Percentiles rank a stretch among this genome's conserved stretches.
Conservation (phyloP, 805 yeast genomes). For the Metschnikowia lochheadii region DNA sequence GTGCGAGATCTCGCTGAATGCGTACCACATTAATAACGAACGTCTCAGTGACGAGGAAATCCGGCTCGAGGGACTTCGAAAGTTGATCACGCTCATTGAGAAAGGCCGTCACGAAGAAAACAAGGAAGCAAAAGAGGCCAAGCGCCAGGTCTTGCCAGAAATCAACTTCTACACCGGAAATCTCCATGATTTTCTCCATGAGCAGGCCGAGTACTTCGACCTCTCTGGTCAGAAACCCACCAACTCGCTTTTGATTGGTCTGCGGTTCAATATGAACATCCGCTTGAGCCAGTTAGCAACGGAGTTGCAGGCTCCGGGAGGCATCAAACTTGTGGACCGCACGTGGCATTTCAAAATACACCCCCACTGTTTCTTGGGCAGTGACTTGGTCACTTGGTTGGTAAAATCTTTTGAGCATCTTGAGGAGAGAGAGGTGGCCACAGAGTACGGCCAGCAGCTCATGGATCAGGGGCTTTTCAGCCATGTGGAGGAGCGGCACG, state of each 20-base stretch:
- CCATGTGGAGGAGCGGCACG: conserved; percentile 83
- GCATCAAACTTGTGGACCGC: conserved; percentile 65
- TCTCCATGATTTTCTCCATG: conserved; percentile 57
- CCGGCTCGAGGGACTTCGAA: conserved; percentile 85
- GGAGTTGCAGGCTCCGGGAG: conserved; percentile 64
- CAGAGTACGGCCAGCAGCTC: conserved; percentile 68
- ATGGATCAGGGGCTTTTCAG: conserved; percentile 68
- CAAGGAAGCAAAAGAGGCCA: conserved; percentile 22
- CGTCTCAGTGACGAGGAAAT: conserved; percentile 76
- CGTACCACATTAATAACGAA: conserved; percentile 51
- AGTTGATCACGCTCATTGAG: conserved; percentile 59
- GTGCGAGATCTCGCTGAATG: conserved; percentile 58
- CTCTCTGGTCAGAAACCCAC: conserved; percentile 32
- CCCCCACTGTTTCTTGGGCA: conserved; percentile 75
- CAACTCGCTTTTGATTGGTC: conserved; percentile 27
- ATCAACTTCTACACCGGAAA: conserved; percentile 86
- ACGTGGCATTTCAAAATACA: conserved; percentile 88
- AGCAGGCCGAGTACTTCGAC: conserved; percentile 42
- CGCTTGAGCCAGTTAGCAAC: conserved; percentile 52
- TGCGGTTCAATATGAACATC: conserved; percentile 46
- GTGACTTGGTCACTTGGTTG: conserved; percentile 83
- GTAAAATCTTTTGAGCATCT: conserved; percentile 75
- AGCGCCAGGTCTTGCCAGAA: conserved; percentile 56
- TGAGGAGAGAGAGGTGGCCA: conserved; percentile 78
- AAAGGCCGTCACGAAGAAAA: conserved; percentile 44